A percentile compares a stretch with the other conserved stretches of the same genome.
These are phyloP conservation scores for Colletotrichum kahawae DNA, from an alignment of 2,329 filamentous ascomycete genomes.

Conservation along the genomic window DNA sequence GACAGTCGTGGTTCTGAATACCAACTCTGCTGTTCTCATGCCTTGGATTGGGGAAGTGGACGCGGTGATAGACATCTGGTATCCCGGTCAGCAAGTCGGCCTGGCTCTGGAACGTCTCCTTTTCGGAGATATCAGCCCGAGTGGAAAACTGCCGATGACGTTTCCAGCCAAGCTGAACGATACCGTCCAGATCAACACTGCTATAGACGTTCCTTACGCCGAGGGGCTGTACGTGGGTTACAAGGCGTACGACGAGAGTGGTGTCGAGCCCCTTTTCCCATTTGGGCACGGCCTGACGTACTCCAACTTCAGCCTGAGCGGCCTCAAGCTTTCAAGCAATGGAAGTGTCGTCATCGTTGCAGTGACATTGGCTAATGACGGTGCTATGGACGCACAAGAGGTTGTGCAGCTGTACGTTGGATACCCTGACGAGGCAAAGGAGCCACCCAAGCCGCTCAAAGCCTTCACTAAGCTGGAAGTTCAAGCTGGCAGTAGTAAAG, in stretches of 20 bases:
- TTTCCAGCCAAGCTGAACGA: constrained; percentile 7
- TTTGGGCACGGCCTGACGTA: constrained; percentile 1
- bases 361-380: not conserved
- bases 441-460: not conserved
- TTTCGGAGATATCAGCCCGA: constrained; percentile 11
- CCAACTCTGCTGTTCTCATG: not conserved
- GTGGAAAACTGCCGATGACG: constrained; percentile 14
- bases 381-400: not conserved
- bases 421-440: not conserved
- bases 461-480: not conserved
- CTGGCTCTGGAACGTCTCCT: constrained; percentile 4
- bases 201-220: not conserved
- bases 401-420: not conserved
- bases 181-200: not conserved
- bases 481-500: not conserved
- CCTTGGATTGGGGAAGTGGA: not conserved
- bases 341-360: not conserved
- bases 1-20: not conserved
- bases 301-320: not conserved
- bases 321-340: not conserved
- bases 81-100: constrained; percentile 10
- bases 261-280: not conserved
- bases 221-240: constrained; percentile 12
- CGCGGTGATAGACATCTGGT: constrained; percentile 8
- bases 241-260: not conserved